Evolutionary conservation across 306 rosid genomes (phyloP), one percentile per base, ranked within the genome.

Genomic region (Vicia faba): DNA sequence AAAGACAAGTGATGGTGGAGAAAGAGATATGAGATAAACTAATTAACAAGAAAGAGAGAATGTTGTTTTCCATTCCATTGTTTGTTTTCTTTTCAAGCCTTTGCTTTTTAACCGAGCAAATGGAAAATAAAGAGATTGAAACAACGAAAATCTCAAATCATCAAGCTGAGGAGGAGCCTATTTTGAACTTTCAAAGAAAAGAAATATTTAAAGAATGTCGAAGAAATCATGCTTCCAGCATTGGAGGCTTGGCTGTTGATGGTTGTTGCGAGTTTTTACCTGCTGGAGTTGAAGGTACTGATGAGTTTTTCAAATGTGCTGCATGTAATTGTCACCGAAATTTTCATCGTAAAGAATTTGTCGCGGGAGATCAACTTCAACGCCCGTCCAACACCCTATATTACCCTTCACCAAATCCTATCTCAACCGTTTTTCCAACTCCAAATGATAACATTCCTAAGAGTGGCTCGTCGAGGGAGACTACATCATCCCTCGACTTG

Each of bases 201-300:
- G 23, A 16, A 48, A 16, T 2, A 2, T 48, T 16, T 1, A 8
- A 3, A 0, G 55, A 48, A 8, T 48, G 54, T 16, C 0, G 11
- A 0, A 48, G 4, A 8, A 48, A 8, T 3, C 25, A 48, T 2
- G 25, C 11, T 16, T 48, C 54, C 1, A 18, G 12, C 5, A 48
- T 8, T 8, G 55, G 26, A 8, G 55, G 25, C 55, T 16, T 1
- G 0, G 11, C 13, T 18, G 2, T 48, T 48, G 55, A 48, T 16
- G 26, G 55, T 48, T 48, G 55, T 48, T 8, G 55, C 23, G 55
- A 48, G 55, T 48, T 48, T 48, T 48, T 48, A 18, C 26, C 55
- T 0, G 55, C 55, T 0, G 55, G 55, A 16, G 13, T 0, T 1
- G 11, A 48, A 48, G 26, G 55, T 48, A 48, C 55, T 16, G 1